Percentiles rank a stretch among this genome's conserved stretches.
Evolutionary conservation across 1,284 basidiomycete genomes (phyloP).

Genomic region (Ceratobasidium papillatum): DNA sequence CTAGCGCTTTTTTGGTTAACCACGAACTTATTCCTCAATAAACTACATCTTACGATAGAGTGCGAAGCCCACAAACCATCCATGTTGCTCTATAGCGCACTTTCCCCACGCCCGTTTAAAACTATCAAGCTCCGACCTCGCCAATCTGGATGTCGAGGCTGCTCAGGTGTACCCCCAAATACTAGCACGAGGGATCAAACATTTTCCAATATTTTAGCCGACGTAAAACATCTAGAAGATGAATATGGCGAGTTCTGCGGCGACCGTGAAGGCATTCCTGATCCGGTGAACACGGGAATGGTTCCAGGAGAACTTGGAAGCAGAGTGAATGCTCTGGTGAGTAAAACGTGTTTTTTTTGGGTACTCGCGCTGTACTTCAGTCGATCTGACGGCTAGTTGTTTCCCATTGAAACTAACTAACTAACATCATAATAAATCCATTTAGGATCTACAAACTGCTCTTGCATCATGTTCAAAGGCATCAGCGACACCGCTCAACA

Average conservation of each 20-base stretch:
- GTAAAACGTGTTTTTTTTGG: background rate
- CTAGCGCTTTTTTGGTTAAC: background rate
- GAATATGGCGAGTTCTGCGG: constrained; percentile 84
- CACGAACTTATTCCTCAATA: background rate
- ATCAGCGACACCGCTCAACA: constrained; percentile 47
- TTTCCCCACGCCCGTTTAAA: constrained; percentile 77
- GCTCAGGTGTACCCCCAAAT: background rate
- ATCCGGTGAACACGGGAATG: constrained; percentile 68
- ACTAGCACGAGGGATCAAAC: background rate
- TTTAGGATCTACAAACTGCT: constrained; percentile 58
- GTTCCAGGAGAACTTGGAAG: constrained; percentile 52
- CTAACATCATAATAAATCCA: background rate
- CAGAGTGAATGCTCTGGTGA: constrained; percentile 64
- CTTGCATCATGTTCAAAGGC: constrained; percentile 49
- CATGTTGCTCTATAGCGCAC: constrained; percentile 76
- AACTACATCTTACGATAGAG: constrained; percentile 54
- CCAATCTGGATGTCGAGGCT: constrained; percentile 54
- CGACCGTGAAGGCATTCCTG: constrained; percentile 58
- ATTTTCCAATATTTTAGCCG: constrained; percentile 11
- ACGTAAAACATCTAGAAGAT: constrained; percentile 12
- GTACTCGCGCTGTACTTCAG: background rate
- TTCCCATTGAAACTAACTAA: background rate
- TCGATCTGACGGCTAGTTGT: background rate
- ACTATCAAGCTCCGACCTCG: constrained; percentile 79
- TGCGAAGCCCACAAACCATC: constrained; percentile 59